Conservation (phyloP, 495 filamentous ascomycete genomes). For the Poronia punctata region DNA sequence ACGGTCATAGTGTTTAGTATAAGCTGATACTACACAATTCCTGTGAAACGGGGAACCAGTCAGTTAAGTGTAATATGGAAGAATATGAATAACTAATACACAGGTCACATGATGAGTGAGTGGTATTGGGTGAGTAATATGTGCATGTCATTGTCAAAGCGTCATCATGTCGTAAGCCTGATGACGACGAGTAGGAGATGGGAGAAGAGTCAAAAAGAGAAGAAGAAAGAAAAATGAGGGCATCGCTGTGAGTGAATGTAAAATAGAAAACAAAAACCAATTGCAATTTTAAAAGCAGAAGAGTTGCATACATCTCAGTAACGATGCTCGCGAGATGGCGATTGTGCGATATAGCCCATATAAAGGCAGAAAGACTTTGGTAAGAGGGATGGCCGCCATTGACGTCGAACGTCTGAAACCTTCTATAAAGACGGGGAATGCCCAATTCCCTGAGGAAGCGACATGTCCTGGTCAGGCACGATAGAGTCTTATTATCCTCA, state of each 20-base stretch:
- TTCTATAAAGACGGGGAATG: slow-evolving; percentile 8
- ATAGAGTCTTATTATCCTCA: slow-evolving; percentile 7
- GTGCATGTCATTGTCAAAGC: too few species aligned
- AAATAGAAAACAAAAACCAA: too few species aligned
- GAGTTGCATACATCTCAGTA: slow-evolving; percentile 8
- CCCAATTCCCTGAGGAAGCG: slow-evolving; percentile 10
- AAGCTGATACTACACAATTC: slow-evolving; percentile 10
- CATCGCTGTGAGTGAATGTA: too few species aligned
- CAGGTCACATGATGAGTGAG: too few species aligned
- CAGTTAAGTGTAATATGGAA: too few species aligned
- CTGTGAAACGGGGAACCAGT: slow-evolving; percentile 11
- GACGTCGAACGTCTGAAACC: slow-evolving; percentile 6
- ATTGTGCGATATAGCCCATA: slow-evolving; percentile 8
- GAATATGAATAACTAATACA: too few species aligned
- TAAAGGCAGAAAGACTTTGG: slow-evolving; percentile 11
- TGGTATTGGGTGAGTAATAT: too few species aligned
- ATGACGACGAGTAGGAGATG: too few species aligned
- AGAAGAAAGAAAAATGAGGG: too few species aligned
- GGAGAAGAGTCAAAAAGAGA: too few species aligned
- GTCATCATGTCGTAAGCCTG: too few species aligned
- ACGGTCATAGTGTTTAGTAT: slow-evolving; percentile 11
- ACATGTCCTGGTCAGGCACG: slow-evolving; percentile 7
- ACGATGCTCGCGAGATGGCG: slow-evolving; percentile 7
- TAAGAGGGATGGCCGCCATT: slow-evolving; percentile 1
- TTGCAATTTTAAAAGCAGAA: too few species aligned